Evolutionary conservation across 371 early-diverging fungal species (phyloP).

Genomic region (Mucor saturninus): DNA sequence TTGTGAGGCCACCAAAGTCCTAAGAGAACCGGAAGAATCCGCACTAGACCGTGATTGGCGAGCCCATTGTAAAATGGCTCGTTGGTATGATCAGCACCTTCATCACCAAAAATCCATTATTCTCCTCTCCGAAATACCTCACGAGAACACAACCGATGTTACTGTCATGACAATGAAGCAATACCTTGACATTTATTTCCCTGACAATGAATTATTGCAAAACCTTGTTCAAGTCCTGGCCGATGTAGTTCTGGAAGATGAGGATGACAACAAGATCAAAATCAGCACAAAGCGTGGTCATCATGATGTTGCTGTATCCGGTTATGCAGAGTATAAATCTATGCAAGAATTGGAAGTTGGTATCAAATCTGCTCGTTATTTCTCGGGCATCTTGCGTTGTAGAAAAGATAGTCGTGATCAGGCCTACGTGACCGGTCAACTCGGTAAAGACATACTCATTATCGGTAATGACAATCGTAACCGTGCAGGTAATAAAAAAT

Average conservation of each 20-base stretch:
- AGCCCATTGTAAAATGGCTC: slow-evolving; percentile 58
- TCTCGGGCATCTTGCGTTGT: slow-evolving; percentile 58
- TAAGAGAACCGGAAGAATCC: slow-evolving; percentile 54
- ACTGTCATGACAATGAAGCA: slow-evolving; percentile 41
- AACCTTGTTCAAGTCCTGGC: slow-evolving; percentile 53
- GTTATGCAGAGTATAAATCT: slow-evolving; percentile 67
- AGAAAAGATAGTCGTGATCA: slow-evolving; percentile 57
- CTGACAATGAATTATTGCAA: slow-evolving; percentile 43
- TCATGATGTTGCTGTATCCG: slow-evolving; percentile 34
- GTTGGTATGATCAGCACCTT: slow-evolving; percentile 64
- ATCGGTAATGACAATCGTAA: slow-evolving; percentile 76
- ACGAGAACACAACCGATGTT: slow-evolving; percentile 5
- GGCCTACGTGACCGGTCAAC: slow-evolving; percentile 58
- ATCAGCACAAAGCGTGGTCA: slow-evolving; percentile 13
- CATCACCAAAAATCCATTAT: slow-evolving; percentile 47
- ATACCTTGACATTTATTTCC: slow-evolving; percentile 51
- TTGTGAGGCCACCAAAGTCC: slow-evolving; percentile 52
- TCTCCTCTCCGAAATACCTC: slow-evolving; percentile 53
- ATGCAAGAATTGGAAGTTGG: slow-evolving; percentile 63
- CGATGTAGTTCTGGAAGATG: slow-evolving; percentile 62
- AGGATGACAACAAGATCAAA: slow-evolving; percentile 41
- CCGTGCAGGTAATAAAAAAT: slow-evolving; percentile 64
- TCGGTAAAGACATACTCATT: slow-evolving; percentile 62
- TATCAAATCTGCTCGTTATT: slow-evolving; percentile 60
- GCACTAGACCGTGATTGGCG: slow-evolving; percentile 59